A percentile compares a stretch with the other conserved stretches of the same genome.
These are phyloP conservation scores for Trichoderma aggressivum DNA, from an alignment of 2,329 filamentous ascomycete genomes.

Conservation along the genomic window DNA sequence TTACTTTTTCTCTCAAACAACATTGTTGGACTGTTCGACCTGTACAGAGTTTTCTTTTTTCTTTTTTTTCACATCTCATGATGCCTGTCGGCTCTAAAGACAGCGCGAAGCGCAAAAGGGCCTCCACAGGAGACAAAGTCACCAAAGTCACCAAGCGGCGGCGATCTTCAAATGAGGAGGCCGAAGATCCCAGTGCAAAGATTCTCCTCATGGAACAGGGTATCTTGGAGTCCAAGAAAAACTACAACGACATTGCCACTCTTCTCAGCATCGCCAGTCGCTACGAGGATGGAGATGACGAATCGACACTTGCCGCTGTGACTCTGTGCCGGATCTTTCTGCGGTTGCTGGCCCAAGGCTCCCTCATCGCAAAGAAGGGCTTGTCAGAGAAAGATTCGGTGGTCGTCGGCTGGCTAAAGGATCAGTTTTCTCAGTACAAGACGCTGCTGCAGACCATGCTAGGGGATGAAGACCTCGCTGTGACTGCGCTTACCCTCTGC, in stretches of 20 bases:
- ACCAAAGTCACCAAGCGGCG: slow-evolving; percentile 46
- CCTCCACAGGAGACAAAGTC: slow-evolving; percentile 33
- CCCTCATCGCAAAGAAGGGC: slow-evolving; percentile 61
- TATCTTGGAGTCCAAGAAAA: slow-evolving; percentile 79
- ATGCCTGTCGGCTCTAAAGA: slow-evolving; percentile 23
- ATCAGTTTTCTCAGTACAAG: slow-evolving; percentile 70
- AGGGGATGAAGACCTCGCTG: slow-evolving; percentile 58
- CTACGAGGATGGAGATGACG: slow-evolving; percentile 45
- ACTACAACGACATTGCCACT: slow-evolving; percentile 85
- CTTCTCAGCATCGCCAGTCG: slow-evolving; percentile 58
- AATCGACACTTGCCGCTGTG: slow-evolving; percentile 67
- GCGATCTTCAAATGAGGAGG: slow-evolving; percentile 45
- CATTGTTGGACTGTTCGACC: background rate
- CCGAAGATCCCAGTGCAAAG: slow-evolving; percentile 56
- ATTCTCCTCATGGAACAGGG: slow-evolving; percentile 75
- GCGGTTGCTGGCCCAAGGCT: slow-evolving; percentile 71
- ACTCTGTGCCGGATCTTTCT: slow-evolving; percentile 85
- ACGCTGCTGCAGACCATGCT: slow-evolving; percentile 60
- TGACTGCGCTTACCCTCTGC: slow-evolving; percentile 69
- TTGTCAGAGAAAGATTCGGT: slow-evolving; percentile 70
- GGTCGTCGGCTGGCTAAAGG: slow-evolving; percentile 75
- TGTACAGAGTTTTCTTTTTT: slow-evolving; percentile 15
- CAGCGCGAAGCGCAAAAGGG: slow-evolving; percentile 52
- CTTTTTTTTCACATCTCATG: background rate
- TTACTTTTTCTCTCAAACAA: background rate